Base-by-base conservation (phyloP, 495 filamentous ascomycete species). In the Penicillium malachiteum region DNA sequence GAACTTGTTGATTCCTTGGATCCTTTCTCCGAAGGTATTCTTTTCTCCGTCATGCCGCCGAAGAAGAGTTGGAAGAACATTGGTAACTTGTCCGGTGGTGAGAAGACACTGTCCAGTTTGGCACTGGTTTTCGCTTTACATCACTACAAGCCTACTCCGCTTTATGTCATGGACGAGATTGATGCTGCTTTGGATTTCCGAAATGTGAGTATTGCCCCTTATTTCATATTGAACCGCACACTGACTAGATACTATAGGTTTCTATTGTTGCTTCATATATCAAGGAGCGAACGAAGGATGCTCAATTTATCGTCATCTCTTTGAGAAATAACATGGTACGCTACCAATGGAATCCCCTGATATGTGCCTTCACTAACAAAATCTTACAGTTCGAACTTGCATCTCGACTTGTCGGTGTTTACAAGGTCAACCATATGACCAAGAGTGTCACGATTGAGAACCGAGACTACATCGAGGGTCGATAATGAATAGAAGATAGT, bases 1-100 rank as follows among this genome's bases (percentile, higher is more conserved):
- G 94, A 98, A 69, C 84, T 98, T 30, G 94, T 98, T 17, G 94
- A 98, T 71, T 90, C 85, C 1, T 77, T 98, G 4, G 94, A 98
- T 71, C 94, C 94, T 4, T 98, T 98, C 78, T 91, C 89, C 5
- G 94, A 98, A 67, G 94, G 94, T 7, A 97, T 98, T 53, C 71
- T 97, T 35, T 98, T 98, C 72, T 90, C 85, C 48, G 94, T 98
- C 50, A 98, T 98, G 94, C 94, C 94, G 37, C 94, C 94, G 33
- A 98, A 98, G 84, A 98, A 98, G 83, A 91, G 85, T 61, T 98
- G 94, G 94, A 97, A 97, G 82, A 98, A 98, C 66, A 98, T 98
- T 50, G 86, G 86, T 54, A 98, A 98, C 66, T 67, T 98, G 57
- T 89, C 84, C 17, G 94, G 94, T 75, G 94, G 94, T 56, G 94